Evolutionary conservation across 768 basidiomycete genomes (phyloP), one percentile per base, ranked within the genome.

Genomic region (Crepidotus variabilis): DNA sequence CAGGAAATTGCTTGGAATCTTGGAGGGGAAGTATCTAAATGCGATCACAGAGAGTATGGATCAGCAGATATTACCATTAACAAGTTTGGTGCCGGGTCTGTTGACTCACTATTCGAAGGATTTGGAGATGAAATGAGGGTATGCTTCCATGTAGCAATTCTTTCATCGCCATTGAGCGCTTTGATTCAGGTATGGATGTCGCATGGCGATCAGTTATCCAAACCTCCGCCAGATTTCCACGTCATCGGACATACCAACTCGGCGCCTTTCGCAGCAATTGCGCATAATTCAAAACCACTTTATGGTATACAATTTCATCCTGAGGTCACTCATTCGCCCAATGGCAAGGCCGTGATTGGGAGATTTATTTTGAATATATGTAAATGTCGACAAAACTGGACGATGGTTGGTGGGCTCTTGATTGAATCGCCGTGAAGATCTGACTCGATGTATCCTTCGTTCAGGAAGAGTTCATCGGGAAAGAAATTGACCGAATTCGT

Each of bases 291-390:
- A 6, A 94, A 92, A 65, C 86, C 90, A 0, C 78, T 97, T 66
- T 99, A 93, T 63, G 97, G 96, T 28, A 97, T 99, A 43, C 97
- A 99, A 66, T 99, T 98, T 77, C 97, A 99, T 68, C 94, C 96
- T 0, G 97, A 99, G 73, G 97, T 99, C 22, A 98, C 97, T 0
- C 96, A 99, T 69, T 92, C 91, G 22, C 86, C 85, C 7, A 85
- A 82, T 54, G 97, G 96, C 13, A 93, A 87, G 67, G 92, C 92
- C 67, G 84, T 99, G 55, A 90, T 99, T 57, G 83, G 84, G 21
- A 81, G 83, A 22, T 99, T 98, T 66, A 83, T 97, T 36, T 71
- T 88, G 45, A 80, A 85, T 60, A 90, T 98, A 55, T 98, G 97
- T 67, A 79, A 81, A 48, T 95, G 94, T 71, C 76, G 72, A 57